Percentiles rank a stretch among this genome's conserved stretches.
These are phyloP conservation scores for Sporodiniella umbellata DNA, from an alignment of 371 early-diverging fungal genomes.

Conservation along the genomic window DNA sequence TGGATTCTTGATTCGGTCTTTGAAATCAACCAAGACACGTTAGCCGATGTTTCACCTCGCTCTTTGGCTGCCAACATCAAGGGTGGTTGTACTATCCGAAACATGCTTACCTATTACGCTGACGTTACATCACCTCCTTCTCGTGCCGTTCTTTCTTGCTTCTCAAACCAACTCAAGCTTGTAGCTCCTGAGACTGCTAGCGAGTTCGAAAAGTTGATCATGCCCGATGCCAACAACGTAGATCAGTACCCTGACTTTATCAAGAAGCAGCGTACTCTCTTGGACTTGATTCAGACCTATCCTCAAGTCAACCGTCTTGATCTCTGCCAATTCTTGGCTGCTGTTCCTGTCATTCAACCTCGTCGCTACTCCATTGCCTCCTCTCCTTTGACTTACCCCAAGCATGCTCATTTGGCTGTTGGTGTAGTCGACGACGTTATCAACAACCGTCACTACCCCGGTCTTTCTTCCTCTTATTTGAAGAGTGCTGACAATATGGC, in stretches of 20 bases:
- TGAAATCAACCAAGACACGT: slow-evolving; percentile 33
- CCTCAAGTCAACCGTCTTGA: slow-evolving; percentile 45
- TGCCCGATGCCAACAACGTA: slow-evolving; percentile 32
- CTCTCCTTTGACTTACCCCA: slow-evolving; percentile 33
- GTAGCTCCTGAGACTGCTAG: slow-evolving; percentile 35
- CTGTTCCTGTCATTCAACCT: slow-evolving; percentile 47
- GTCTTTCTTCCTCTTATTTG: slow-evolving; percentile 43
- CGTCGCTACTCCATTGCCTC: slow-evolving; percentile 58
- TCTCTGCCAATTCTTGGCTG: slow-evolving; percentile 44
- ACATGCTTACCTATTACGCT: slow-evolving; percentile 49
- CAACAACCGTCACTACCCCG: slow-evolving; percentile 37
- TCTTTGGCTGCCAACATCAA: slow-evolving; percentile 46
- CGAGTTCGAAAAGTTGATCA: slow-evolving; percentile 26
- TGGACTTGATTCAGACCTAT: slow-evolving; percentile 42
- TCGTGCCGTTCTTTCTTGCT: slow-evolving; percentile 38
- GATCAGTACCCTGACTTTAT: slow-evolving; percentile 42
- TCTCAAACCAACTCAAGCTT: slow-evolving; percentile 38
- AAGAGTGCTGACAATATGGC: background rate
- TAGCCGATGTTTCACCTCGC: slow-evolving; percentile 39
- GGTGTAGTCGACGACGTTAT: slow-evolving; percentile 43
- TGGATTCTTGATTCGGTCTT: slow-evolving; percentile 55
- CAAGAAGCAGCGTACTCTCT: slow-evolving; percentile 39
- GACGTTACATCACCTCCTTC: slow-evolving; percentile 47
- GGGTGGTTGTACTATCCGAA: slow-evolving; percentile 47
- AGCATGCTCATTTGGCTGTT: slow-evolving; percentile 30